Percentiles rank a stretch among this genome's conserved stretches.
Evolutionary conservation across 2,329 filamentous ascomycete species (phyloP).

Genomic region (Teratosphaeria nubilosa): DNA sequence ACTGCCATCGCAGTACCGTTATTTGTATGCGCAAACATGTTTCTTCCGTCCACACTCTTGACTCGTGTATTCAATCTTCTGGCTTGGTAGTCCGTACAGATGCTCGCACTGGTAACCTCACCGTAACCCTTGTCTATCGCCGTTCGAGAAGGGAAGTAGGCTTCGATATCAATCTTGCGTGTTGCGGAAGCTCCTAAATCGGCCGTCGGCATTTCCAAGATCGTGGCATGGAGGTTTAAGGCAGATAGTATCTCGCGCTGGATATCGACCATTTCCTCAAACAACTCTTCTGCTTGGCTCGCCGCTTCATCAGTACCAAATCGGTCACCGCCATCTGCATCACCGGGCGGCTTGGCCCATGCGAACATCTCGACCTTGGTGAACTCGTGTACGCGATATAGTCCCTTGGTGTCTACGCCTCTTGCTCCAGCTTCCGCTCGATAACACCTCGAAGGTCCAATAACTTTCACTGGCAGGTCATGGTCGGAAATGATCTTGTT

Average conservation of each 20-base stretch:
- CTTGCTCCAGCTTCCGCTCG: slow-evolving; percentile 87
- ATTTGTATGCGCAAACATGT: slow-evolving; percentile 74
- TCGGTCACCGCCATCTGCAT: slow-evolving; percentile 13
- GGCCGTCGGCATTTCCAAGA: slow-evolving; percentile 82
- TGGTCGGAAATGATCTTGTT: slow-evolving; percentile 54
- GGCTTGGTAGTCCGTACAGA: slow-evolving; percentile 92
- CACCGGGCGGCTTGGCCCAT: slow-evolving; percentile 59
- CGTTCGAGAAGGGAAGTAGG: slow-evolving; percentile 74
- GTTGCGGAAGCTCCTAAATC: slow-evolving; percentile 84
- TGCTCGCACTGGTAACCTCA: slow-evolving; percentile 80
- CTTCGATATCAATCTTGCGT: slow-evolving; percentile 88
- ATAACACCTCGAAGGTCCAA: slow-evolving; percentile 86
- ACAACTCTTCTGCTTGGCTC: slow-evolving; percentile 45
- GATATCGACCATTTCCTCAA: slow-evolving; percentile 76
- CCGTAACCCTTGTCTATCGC: slow-evolving; percentile 68
- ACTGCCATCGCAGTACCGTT: slow-evolving; percentile 93
- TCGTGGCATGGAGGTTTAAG: slow-evolving; percentile 72
- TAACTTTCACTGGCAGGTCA: slow-evolving; percentile 65
- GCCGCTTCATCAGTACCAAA: slow-evolving; percentile 17
- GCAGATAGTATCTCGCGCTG: slow-evolving; percentile 73
- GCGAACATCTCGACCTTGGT: slow-evolving; percentile 97
- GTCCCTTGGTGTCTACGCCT: slow-evolving; percentile 81
- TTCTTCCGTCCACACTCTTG: slow-evolving; percentile 41
- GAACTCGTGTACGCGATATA: slow-evolving; percentile 97
- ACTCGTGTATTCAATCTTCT: slow-evolving; percentile 69